Conservation (phyloP, 2,329 filamentous ascomycete genomes). For the Epichloe elymi region DNA sequence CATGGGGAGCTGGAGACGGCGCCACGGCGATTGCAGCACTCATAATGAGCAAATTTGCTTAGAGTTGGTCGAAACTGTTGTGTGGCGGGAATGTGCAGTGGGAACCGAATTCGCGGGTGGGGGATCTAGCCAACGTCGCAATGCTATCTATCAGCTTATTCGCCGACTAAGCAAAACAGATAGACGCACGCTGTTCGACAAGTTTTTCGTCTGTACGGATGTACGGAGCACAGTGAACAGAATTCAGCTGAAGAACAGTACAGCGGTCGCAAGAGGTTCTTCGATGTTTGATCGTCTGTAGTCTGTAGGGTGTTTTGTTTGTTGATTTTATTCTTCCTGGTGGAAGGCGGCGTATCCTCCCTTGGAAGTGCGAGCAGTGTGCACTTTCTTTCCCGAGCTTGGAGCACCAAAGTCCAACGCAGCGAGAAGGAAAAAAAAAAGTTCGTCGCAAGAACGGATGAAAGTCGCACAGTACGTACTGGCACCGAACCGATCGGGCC, state of each 20-base stretch:
- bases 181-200: not conserved
- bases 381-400: not conserved
- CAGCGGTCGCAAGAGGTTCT: not conserved
- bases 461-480: not conserved
- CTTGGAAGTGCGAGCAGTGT: not conserved
- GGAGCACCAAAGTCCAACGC: not conserved
- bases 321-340: too few relatives aligned
- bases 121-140: not conserved
- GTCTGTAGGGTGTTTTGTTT: too few relatives aligned
- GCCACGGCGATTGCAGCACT: slow-evolving; percentile 57
- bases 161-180: not conserved
- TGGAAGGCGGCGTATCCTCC: too few relatives aligned
- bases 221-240: not conserved
- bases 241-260: not conserved
- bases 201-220: not conserved
- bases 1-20: slow-evolving; percentile 53
- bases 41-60: slow-evolving; percentile 33
- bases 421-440: not conserved
- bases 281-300: too few relatives aligned
- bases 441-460: not conserved
- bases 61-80: not conserved
- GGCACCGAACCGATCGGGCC: not conserved
- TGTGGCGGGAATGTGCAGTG: not conserved
- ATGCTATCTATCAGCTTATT: not conserved
- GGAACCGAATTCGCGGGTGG: not conserved